Evolutionary conservation across 192 early-diverging fungal species (phyloP).

Genomic region (Podochytrium sp.): DNA sequence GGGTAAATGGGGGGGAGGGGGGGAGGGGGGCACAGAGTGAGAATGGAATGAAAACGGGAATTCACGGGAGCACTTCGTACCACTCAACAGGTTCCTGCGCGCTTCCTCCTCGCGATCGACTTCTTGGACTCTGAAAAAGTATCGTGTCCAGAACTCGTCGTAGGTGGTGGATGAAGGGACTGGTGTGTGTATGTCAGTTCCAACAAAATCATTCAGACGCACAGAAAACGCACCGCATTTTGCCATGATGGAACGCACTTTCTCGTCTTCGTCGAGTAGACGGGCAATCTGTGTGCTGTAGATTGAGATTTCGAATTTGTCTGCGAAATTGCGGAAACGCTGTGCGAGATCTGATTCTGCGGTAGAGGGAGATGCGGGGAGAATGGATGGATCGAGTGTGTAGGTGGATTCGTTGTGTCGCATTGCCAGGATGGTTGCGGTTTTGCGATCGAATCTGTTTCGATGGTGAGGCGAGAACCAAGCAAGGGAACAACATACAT

Average conservation of each 20-base stretch:
- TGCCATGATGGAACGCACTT: slow-evolving; percentile 36
- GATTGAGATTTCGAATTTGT: slow-evolving; percentile 25
- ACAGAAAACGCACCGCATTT: slow-evolving; percentile 21
- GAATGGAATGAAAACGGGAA: neutral
- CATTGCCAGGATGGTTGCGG: slow-evolving; percentile 34
- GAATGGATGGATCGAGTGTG: slow-evolving; percentile 27
- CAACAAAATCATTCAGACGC: neutral
- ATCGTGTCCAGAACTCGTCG: slow-evolving; percentile 49
- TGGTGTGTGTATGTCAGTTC: neutral
- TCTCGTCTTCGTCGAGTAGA: slow-evolving; percentile 38
- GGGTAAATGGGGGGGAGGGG: too few relatives aligned
- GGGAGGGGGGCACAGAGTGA: neutral
- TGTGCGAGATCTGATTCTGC: slow-evolving; percentile 20
- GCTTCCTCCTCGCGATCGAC: slow-evolving; percentile 46
- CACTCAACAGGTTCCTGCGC: slow-evolving; percentile 38
- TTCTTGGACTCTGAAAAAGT: slow-evolving; percentile 45
- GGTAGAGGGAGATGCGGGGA: neutral
- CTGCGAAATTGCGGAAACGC: slow-evolving; percentile 24
- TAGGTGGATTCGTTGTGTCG: slow-evolving; percentile 32
- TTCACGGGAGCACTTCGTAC: neutral
- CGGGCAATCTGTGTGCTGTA: slow-evolving; percentile 32
- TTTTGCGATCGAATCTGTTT: slow-evolving; percentile 40
- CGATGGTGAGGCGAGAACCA: neutral
- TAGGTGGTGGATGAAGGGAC: slow-evolving; percentile 40
- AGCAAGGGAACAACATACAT: slow-evolving; percentile 19